Evolutionary conservation across 208 protist species (phyloP).

Genomic region (Leishmania major): DNA sequence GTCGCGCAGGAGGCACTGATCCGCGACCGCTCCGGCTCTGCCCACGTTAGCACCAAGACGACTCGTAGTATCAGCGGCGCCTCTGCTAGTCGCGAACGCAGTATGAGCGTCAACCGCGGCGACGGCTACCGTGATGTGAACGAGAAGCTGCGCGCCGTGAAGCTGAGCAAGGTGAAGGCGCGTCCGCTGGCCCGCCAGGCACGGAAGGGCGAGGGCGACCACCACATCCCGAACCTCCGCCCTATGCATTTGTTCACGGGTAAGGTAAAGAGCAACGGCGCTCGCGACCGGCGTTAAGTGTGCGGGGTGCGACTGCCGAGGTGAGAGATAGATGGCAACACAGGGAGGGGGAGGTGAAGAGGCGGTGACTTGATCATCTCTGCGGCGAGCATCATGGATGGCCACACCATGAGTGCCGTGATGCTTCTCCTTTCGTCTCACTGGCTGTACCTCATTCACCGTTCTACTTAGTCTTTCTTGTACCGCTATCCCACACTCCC

Average conservation of each 20-base stretch:
- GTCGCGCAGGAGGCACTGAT: slow-evolving; percentile 81
- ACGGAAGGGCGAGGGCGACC: slow-evolving; percentile 95
- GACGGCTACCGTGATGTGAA: slow-evolving; percentile 90
- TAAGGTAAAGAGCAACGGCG: slow-evolving; percentile 95
- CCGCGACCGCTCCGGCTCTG: slow-evolving; percentile 78
- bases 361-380: neutral
- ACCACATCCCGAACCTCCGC: slow-evolving; percentile 91
- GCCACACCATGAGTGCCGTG: neutral
- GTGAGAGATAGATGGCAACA: neutral
- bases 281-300: slow-evolving; percentile 81
- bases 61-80: slow-evolving; percentile 79
- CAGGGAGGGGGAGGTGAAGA: neutral
- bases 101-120: slow-evolving; percentile 76
- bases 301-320: neutral
- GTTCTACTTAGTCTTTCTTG: neutral
- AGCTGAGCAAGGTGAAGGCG: slow-evolving; percentile 85
- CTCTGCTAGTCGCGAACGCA: slow-evolving; percentile 71
- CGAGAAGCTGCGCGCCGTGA: slow-evolving; percentile 90
- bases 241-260: slow-evolving; percentile 99
- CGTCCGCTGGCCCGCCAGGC: slow-evolving; percentile 69
- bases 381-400: neutral
- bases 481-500: neutral
- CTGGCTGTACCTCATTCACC: neutral
- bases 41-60: slow-evolving; percentile 81
- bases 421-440: neutral